Evolutionary conservation across 2,329 filamentous ascomycete species (phyloP).

Genomic region (Orbilia ellipsospora): DNA sequence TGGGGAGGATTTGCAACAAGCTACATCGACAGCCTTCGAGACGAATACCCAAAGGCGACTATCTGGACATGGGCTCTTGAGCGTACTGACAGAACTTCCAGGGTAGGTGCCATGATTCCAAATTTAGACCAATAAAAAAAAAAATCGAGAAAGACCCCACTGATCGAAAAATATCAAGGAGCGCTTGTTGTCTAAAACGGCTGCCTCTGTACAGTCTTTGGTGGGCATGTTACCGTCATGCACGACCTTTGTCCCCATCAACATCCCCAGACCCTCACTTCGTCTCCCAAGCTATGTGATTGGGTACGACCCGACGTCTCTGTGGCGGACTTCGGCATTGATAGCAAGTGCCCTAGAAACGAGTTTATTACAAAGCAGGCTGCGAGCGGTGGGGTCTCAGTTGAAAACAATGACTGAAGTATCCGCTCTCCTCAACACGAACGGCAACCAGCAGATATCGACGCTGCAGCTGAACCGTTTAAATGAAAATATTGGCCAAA

Average conservation of each 20-base stretch:
- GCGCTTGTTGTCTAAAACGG: constrained; percentile 38
- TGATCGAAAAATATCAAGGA: constrained; percentile 37
- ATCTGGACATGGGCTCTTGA: constrained; percentile 90
- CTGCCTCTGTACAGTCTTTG: constrained; percentile 35
- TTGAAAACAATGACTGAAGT: constrained; percentile 34
- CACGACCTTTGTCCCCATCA: constrained; percentile 50
- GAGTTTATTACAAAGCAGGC: constrained; percentile 37
- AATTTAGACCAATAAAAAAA: constrained; percentile 20
- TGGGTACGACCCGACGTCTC: constrained; percentile 34
- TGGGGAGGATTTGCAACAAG: constrained; percentile 81
- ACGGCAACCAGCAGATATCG: constrained; percentile 50
- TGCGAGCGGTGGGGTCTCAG: constrained; percentile 15
- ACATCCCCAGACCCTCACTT: constrained; percentile 37
- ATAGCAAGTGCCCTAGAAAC: constrained; percentile 41
- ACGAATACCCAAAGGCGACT: constrained; percentile 83
- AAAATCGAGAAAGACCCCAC: background rate
- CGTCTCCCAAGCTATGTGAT: constrained; percentile 38
- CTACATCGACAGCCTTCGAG: constrained; percentile 80
- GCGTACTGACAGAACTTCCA: constrained; percentile 68
- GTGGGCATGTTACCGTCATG: constrained; percentile 44
- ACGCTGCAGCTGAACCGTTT: constrained; percentile 35
- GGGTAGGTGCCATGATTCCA: constrained; percentile 64
- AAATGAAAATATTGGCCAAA: constrained; percentile 19
- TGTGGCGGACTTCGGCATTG: constrained; percentile 47
- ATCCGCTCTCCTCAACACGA: constrained; percentile 36